Percentiles rank a stretch among this genome's conserved stretches.
phyloP scores from a whole-genome alignment of 805 yeast species.

The Metschnikowia lochheadii region DNA sequence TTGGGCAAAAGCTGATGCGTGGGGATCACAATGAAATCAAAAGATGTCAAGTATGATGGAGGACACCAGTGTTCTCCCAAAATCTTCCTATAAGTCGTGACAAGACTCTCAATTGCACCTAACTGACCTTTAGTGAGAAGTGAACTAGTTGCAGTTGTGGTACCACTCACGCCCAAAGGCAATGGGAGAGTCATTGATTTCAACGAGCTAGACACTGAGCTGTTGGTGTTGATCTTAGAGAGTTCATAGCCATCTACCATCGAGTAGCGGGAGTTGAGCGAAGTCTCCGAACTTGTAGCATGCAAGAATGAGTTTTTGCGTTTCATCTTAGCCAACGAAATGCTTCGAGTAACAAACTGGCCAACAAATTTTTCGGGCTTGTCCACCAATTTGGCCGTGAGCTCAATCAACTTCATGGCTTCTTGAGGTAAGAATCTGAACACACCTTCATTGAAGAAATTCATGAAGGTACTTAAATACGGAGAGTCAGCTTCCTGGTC shows the following conservation, averaged over 20 bases:
- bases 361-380: constrained; percentile 21
- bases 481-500: constrained; percentile 55
- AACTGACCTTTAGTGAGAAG: constrained; percentile 38
- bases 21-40: constrained; percentile 28
- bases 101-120: constrained; percentile 45
- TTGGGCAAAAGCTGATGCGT: constrained; percentile 36
- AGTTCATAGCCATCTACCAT: constrained; percentile 58
- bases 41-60: constrained; percentile 25
- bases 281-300: constrained; percentile 19
- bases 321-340: constrained; percentile 32
- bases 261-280: constrained; percentile 34
- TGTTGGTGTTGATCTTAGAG: constrained; percentile 46
- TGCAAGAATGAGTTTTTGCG: constrained; percentile 34
- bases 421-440: constrained; percentile 60
- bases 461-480: constrained; percentile 64
- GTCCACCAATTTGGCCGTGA: constrained; percentile 53
- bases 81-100: constrained; percentile 50
- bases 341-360: constrained; percentile 54
- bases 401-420: constrained; percentile 55
- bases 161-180: constrained; percentile 42
- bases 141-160: constrained; percentile 36
- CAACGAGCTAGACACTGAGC: constrained; percentile 38
- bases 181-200: constrained; percentile 39
- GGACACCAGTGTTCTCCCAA: constrained; percentile 48
- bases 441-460: constrained; percentile 77